These are phyloP conservation scores for Suhomyces chickasaworum DNA, from an alignment of 1,139 yeast genomes.

Conservation along the genomic window DNA sequence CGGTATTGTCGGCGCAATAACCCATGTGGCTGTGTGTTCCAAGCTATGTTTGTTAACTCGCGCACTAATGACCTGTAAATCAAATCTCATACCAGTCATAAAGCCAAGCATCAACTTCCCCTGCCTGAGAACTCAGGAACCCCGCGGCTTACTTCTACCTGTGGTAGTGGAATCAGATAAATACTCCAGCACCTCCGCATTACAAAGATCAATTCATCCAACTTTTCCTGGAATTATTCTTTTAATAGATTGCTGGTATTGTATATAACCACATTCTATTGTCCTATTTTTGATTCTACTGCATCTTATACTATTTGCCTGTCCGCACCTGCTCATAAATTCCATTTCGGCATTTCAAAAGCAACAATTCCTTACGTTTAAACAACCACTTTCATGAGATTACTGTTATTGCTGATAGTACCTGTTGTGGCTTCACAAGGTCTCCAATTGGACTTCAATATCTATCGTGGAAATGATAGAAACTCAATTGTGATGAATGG, in stretches of 20 bases:
- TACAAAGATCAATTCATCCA: neutral
- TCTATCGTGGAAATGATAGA: slow-evolving; percentile 17
- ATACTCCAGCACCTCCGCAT: neutral
- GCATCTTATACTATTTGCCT: neutral
- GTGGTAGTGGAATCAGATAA: neutral
- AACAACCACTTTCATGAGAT: neutral
- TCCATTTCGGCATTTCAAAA: neutral
- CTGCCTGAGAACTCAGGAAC: neutral
- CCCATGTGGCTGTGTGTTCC: neutral
- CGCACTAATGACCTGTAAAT: neutral
- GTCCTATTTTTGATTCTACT: neutral
- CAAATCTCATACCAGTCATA: neutral
- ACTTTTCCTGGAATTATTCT: neutral
- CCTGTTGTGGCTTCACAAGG: slow-evolving; percentile 6
- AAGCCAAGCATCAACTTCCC: neutral
- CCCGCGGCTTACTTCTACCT: neutral
- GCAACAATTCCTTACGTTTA: neutral
- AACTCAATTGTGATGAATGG: neutral
- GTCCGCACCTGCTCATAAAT: neutral
- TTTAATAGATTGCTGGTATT: neutral
- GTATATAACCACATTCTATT: neutral
- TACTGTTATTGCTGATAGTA: slow-evolving; percentile 4
- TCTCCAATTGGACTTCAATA: slow-evolving; percentile 16
- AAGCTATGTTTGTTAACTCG: neutral
- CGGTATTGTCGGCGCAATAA: neutral